Evolutionary conservation across 768 basidiomycete genomes (phyloP), one percentile per base, ranked within the genome.

Genomic region (Pluteus cervinus): DNA sequence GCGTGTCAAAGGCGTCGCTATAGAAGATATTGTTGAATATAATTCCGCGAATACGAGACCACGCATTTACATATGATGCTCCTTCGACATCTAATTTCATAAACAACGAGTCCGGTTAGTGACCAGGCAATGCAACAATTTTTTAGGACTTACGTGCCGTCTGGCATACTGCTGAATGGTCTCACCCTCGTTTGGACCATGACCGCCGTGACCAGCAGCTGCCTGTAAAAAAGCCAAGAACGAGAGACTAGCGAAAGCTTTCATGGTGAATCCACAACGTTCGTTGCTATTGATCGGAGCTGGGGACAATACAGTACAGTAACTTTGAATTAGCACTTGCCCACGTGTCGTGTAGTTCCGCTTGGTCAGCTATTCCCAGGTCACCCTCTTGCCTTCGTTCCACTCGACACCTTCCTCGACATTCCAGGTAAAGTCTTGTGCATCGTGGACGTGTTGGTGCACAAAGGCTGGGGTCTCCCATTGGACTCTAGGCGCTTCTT

Each of bases 141-240:
- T 12, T 29, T 24, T 17, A 41, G 24, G 20, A 76, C 88, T 51
- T 79, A 94, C 91, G 69, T 97, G 93, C 69, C 85, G 71, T 56
- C 83, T 69, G 34, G 90, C 90, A 64, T 97, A 97, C 43, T 86
- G 75, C 43, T 82, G 71, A 17, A 83, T 69, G n/a, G 76, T 76
- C 59, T 85, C 82, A 3, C 73, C 75, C 28, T 56, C 51, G 18
- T 61, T 56, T 20, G 69, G 72, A 1, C 73, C 71, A 50, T 87
- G 83, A 39, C 68, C 79, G 1, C 77, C 82, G 53, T 93, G 89
- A 1, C 54, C 61, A 18, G 60, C 33, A 6, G 48, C 55, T 16
- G 42, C 42, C 17, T 57, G 49, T 7, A 61, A 54, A 23, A 67
- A 50, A 22, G 58, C 54, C 29, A 71, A 40, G 57, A 62, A 62